Conservation (phyloP, 768 basidiomycete genomes). For the Boletellus sp. region DNA sequence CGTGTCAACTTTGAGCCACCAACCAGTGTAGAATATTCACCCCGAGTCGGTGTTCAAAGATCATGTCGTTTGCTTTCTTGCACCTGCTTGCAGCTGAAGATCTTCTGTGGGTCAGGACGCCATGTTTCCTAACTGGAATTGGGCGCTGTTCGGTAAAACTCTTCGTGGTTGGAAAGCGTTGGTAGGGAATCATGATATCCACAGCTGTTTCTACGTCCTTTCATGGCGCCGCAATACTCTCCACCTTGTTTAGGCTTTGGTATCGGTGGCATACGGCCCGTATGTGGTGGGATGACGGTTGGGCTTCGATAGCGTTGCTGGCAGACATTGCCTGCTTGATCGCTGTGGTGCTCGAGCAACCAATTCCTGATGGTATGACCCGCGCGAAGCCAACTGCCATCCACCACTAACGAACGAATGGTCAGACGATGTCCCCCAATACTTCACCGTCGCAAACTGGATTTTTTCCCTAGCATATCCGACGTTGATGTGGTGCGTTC, state of each 20-base stretch:
- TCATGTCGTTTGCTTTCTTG: not conserved
- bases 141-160: slow-evolving; percentile 3
- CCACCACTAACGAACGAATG: not conserved
- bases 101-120: too few species aligned
- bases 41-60: not conserved
- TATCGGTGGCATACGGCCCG: slow-evolving; percentile 15
- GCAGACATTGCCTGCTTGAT: slow-evolving; percentile 12
- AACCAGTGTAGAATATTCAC: not conserved
- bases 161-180: not conserved
- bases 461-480: slow-evolving; percentile 19
- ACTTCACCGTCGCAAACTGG: slow-evolving; percentile 8
- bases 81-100: not conserved
- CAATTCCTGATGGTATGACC: slow-evolving; percentile 6
- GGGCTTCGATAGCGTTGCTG: slow-evolving; percentile 15
- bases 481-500: slow-evolving; percentile 9
- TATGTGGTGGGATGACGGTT: slow-evolving; percentile 30
- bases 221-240: slow-evolving; percentile 20
- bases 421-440: slow-evolving; percentile 4
- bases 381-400: not conserved
- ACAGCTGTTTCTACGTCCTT: slow-evolving; percentile 16
- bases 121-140: slow-evolving; percentile 4
- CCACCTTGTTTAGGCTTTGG: slow-evolving; percentile 22
- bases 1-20: too few species aligned
- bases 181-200: not conserved
- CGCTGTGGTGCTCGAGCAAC: slow-evolving; percentile 3